Conservation (phyloP, 192 early-diverging fungal genomes). For the Globomyces pollinis-pini region DNA sequence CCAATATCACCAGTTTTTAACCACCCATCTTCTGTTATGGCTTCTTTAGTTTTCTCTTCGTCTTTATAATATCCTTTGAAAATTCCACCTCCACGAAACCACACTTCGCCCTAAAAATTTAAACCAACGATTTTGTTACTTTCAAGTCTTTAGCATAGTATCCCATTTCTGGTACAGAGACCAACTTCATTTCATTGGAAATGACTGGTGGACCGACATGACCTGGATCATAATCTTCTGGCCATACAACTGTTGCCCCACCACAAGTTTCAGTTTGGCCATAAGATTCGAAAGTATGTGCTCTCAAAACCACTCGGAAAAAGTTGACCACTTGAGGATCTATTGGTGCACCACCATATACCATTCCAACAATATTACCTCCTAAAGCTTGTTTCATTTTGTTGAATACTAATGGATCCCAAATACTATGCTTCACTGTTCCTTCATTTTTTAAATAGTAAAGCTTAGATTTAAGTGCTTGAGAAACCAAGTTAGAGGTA, state of each 20-base stretch:
- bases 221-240: slow-evolving; percentile 9
- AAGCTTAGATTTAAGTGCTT: neutral
- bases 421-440: slow-evolving; percentile 13
- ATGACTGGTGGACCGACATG: neutral
- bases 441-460: slow-evolving; percentile 3
- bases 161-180: slow-evolving; percentile 79
- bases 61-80: slow-evolving; percentile 73
- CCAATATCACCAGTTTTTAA: slow-evolving; percentile 75
- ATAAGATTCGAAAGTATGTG: slow-evolving; percentile 55
- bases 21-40: slow-evolving; percentile 72
- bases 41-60: slow-evolving; percentile 60
- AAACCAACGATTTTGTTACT: slow-evolving; percentile 68
- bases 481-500: neutral
- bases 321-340: slow-evolving; percentile 77
- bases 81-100: slow-evolving; percentile 61
- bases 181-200: slow-evolving; percentile 56
- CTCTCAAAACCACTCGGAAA: slow-evolving; percentile 68
- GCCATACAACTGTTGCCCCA: neutral
- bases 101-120: slow-evolving; percentile 76
- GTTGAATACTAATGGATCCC: slow-evolving; percentile 25
- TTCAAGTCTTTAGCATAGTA: slow-evolving; percentile 74
- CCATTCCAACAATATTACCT: slow-evolving; percentile 62
- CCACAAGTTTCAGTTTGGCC: slow-evolving; percentile 68
- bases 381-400: slow-evolving; percentile 44
- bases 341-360: slow-evolving; percentile 73